Base-by-base conservation (phyloP, 139 green algal species). In the Medakamo hakoo region DNA sequence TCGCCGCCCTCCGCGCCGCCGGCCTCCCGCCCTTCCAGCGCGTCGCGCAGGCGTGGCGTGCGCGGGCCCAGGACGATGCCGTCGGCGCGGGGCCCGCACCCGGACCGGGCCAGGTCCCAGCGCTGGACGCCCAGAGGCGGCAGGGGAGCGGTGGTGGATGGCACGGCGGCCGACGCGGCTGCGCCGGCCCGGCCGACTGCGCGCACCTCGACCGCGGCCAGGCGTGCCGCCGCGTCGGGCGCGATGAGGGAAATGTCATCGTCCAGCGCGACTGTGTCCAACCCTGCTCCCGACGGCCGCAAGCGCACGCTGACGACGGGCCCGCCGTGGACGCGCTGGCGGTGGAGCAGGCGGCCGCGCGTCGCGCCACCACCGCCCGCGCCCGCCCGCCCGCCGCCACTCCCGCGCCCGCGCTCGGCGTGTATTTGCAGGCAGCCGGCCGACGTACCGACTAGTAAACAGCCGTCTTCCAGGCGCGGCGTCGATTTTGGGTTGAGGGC, bases 371-470 rank as follows among this genome's bases (percentile, higher is more conserved):
- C n/a, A n/a, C n/a, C n/a, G n/a, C n/a, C n/a, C n/a, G n/a, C n/a
- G n/a, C n/a, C n/a, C n/a, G n/a, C n/a, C n/a, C n/a, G n/a, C n/a
- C n/a, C n/a, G n/a, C n/a, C n/a, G n/a, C n/a, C n/a, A n/a, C n/a
- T n/a, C n/a, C n/a, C n/a, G n/a, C n/a, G n/a, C n/a, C n/a, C n/a
- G n/a, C n/a, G n/a, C n/a, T n/a, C n/a, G 49, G 59, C 60, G 59
- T 86, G 78, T 9, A 90, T 62, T 68, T 87, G 77, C 25, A 88
- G 32, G n/a, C 67, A 69, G 26, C 81, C 83, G 20, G 31, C 27
- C 0, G 69, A 68, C 1, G 79, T 88, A 27, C 83, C 83, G 0
- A 74, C 62, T 48, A 86, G 62, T 49, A 90, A 58, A 65, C 64
- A 73, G 22, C 65, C 58, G 48, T 69, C 67, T 29, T 26, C 24